Base-by-base conservation (phyloP, 192 early-diverging fungal species). In the Coemansia sp. region DNA sequence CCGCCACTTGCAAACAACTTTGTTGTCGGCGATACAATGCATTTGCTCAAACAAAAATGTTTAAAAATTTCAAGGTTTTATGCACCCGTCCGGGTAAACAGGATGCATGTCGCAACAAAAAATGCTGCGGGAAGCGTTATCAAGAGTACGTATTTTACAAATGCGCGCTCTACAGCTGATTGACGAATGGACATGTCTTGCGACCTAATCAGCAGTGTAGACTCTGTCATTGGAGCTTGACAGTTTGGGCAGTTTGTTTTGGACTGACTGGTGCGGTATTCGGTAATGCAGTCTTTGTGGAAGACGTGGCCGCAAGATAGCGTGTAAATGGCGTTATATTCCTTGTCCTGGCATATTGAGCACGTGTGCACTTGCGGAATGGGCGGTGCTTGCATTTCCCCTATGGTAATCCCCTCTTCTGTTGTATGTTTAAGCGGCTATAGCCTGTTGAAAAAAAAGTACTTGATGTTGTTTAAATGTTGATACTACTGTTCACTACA, bases 241-340 rank as follows among this genome's bases (percentile, higher is more conserved):
- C 66, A 68, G 19, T 35, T 51, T n/a, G 66, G 66, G 6, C 66
- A 68, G 9, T 19, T 10, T 4, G 59, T 52, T 16, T 68, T 29
- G 38, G 59, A 16, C 20, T 61, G 52, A 20, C 41, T 29, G 16
- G 20, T 11, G 41, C 32, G 58, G 20, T 61, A 50, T 8, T 61
- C 51, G 26, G 43, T n/a, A 29, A 68, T 56, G 43, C 66, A 68
- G 37, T 54, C 54, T 16, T 24, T n/a, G 66, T 68, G 66, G 22
- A 68, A 60, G 11, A 35, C 7, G 45, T 68, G 66, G 11, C 59
- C 53, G 32, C 66, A 68, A 2, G 54, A n/a, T 20, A 60, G 52
- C 16, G 19, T 68, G 52, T 61, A 57, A 5, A 54, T 20, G 13
- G 4, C 45, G 1, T 50, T 32, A 26, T 19, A 16, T 14, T 53